A percentile compares a stretch with the other conserved stretches of the same genome.
phyloP scores from a whole-genome alignment of 345 rosid species.

The Eucalyptus curtisii region DNA sequence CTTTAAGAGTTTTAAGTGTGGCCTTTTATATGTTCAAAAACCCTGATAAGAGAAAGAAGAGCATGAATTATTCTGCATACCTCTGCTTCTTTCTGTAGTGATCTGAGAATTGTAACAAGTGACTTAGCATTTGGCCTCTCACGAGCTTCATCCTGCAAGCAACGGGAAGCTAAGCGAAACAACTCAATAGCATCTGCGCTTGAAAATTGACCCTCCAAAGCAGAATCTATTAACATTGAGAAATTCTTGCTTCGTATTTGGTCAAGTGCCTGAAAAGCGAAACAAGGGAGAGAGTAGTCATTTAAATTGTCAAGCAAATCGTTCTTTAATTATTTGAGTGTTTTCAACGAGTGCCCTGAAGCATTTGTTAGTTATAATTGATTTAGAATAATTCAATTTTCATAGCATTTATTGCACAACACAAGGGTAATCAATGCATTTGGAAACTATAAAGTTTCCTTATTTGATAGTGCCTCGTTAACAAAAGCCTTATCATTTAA shows the following conservation, averaged over 20 bases:
- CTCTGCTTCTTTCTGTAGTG: constrained; percentile 37
- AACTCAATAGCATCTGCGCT: constrained; percentile 37
- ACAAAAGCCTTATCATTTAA: background rate
- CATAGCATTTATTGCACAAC: background rate
- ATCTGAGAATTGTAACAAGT: constrained; percentile 25
- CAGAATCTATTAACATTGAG: constrained; percentile 33
- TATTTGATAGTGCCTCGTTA: background rate
- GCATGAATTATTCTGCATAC: background rate
- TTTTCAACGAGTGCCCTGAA: background rate
- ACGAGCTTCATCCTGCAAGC: constrained; percentile 36
- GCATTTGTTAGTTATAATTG: background rate
- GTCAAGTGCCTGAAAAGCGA: constrained; percentile 28
- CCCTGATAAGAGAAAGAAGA: background rate
- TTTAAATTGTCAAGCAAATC: background rate
- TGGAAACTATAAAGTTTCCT: background rate
- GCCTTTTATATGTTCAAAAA: background rate
- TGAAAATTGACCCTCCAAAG: constrained; percentile 37
- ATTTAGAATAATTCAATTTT: background rate
- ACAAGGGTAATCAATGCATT: background rate
- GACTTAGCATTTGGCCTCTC: constrained; percentile 41
- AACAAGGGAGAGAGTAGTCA: background rate
- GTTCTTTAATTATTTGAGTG: background rate
- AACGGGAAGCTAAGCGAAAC: constrained; percentile 33
- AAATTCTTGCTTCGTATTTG: constrained; percentile 35
- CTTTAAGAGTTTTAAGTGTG: background rate